Base-by-base conservation (phyloP, 2,329 filamentous ascomycete species). In the Daldinia eschscholtzii region DNA sequence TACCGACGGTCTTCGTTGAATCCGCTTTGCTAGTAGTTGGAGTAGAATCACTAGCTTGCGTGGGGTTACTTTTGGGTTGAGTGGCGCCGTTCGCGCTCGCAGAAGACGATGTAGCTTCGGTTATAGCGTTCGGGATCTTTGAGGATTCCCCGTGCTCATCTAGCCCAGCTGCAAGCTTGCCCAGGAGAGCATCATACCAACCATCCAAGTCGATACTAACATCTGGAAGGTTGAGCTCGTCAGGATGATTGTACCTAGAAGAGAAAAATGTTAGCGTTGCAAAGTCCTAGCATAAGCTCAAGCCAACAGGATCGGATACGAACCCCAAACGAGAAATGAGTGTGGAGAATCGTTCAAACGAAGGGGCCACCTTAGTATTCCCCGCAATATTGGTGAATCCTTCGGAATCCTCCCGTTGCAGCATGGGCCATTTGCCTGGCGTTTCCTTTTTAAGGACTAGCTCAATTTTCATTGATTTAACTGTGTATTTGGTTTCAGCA, bases 391-490 rank as follows among this genome's bases (percentile, higher is more conserved):
- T 76, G 26, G 75, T 74, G 23, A 77, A 63, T 30, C 75, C 57
- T 4, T 77, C 78, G 15, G 82, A 81, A 80, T 91, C 87, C 1
- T 67, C 50, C 26, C 58, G 67, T 42, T 74, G 74, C 37, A 92
- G 81, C 1, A 80, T 76, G 28, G 84, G 79, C 93, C 93, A 96
- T 77, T 93, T 94, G 6, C 90, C 91, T 0, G 87, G 79, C 1
- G 79, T 84, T 44, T 85, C 82, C 79, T 97, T 97, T 68, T 85
- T 85, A 15, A 97, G 85, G 10, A 83, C 86, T 41, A 97, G 82
- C 79, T 97, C 94, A 61, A 97, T 85, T 79, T 97, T 97, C 75
- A 89, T 93, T 1, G 91, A 85, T 46, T 92, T 91, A 61, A 97
- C 87, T 0, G 84, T 86, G 72, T 83, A 88, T 50, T 84, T 90